Percentiles rank a stretch among this genome's conserved stretches.
Evolutionary conservation across 805 yeast species (phyloP).

Genomic region (Candida railenensis): DNA sequence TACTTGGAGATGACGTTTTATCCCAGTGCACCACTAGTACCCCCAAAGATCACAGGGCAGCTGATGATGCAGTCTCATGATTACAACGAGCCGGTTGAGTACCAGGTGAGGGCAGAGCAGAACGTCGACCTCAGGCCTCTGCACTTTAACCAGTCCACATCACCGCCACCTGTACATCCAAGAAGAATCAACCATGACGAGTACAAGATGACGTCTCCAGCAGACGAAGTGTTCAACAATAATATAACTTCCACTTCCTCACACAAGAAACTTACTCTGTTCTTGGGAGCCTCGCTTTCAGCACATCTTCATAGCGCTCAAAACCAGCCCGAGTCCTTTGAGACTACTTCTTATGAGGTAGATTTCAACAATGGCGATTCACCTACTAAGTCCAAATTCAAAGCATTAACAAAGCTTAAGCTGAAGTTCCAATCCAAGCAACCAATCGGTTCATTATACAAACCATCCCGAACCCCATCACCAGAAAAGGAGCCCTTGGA

Average conservation of each 20-base stretch:
- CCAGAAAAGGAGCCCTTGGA: not conserved
- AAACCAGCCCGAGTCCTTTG: slow-evolving; percentile 1
- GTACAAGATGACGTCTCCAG: slow-evolving; percentile 9
- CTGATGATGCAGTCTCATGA: not conserved
- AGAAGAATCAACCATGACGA: not conserved
- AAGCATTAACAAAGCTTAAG: slow-evolving; percentile 32
- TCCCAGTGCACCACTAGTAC: slow-evolving; percentile 51
- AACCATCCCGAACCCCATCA: not conserved
- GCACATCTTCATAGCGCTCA: slow-evolving; percentile 1
- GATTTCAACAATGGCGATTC: not conserved
- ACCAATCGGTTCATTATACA: slow-evolving; percentile 1
- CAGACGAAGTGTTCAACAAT: slow-evolving; percentile 1
- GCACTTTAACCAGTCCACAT: not conserved
- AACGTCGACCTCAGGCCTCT: not conserved
- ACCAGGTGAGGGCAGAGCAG: not conserved
- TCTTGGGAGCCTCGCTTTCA: not conserved
- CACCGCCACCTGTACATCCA: slow-evolving; percentile 1
- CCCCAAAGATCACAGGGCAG: slow-evolving; percentile 29
- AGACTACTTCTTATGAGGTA: not conserved
- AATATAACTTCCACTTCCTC: not conserved
- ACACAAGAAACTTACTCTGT: not conserved
- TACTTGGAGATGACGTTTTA: slow-evolving; percentile 91
- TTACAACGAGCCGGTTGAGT: slow-evolving; percentile 4
- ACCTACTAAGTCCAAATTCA: slow-evolving; percentile 25
- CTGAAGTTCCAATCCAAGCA: slow-evolving; percentile 33